Base-by-base conservation (phyloP, 345 rosid species). In the Acer saccharum region DNA sequence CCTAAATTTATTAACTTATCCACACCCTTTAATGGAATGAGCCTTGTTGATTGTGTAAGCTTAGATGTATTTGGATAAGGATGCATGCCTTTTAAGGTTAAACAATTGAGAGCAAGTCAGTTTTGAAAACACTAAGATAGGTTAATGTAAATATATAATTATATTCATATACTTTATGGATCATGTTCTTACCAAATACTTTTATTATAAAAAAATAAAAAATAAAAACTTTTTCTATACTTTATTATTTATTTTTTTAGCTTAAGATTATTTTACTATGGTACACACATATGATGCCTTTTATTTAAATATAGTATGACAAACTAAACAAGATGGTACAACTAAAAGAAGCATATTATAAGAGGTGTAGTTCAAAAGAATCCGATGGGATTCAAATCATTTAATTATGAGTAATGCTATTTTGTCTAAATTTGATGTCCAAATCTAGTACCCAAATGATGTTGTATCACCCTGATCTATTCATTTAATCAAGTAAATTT, bases 11-110 rank as follows among this genome's bases (percentile, higher is more conserved):
- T 23, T 20, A 41, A 52, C 66, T 41, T 60, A 21, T 73, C 63
- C 25, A 11, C 17, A 18, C 46, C 65, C 58, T 73, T 44, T 58
- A 20, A 73, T 12, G 14, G 39, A 7, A 41, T 60, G 67, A 74
- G 63, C 64, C 25, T 18, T 16, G 60, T 44, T 41, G 2, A 43
- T 4, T 8, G 67, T 55, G 67, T 0, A 21, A 41, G 57, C 68
- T 65, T 20, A 41, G 54, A 43, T 41, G 4, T 23, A 13, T 39
- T 1, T 72, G 55, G 75, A 60, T 39, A 41, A 39, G 76, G 35
- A 39, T 72, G 65, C 52, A 35, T 72, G 66, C 66, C 48, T 60
- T 73, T 61, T 23, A 43, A 60, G 21, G 48, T 32, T 11, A 54
- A 72, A 72, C 58, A 32, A 72, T 35, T n/a, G 20, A 57, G 61